Evolutionary conservation across 768 basidiomycete genomes (phyloP), one percentile per base, ranked within the genome.

Genomic region (Suillus fuscotomentosus): DNA sequence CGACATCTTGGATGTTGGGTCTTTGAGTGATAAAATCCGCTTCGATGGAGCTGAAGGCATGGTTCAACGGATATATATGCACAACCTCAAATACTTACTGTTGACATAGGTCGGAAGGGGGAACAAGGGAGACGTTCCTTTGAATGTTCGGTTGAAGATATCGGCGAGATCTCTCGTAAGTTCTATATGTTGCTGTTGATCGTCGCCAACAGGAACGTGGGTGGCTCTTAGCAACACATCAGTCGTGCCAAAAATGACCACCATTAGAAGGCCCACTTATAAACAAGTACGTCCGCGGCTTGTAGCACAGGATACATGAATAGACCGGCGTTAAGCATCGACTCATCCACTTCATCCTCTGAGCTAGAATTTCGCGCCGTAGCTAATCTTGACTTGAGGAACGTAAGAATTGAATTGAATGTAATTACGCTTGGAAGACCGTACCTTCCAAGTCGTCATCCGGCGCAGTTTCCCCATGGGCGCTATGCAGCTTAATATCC

Each of bases 381-480:
- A 13, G 89, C 91, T 5, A 96, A 78, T 65, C 91, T 87, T 11
- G 90, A 85, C 94, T 95, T 70, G 14, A 59, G 41, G 20, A 11
- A 4, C 34, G 22, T 70, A 56, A 66, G 63, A 31, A 24, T 22
- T 22, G 42, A 11, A 7, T 22, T 22, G 42, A 11, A 7, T 22
- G 39, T 14, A 42, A 17, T n/a, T 41, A 10, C 36, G 27, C 11
- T 13, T 31, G 3, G 27, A 13, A 41, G 11, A 17, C 65, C 79
- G 36, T 65, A 92, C 94, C 86, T 98, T 99, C 95, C 96, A 98
- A 0, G 94, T 95, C 5, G 95, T 98, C 97, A 98, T 97, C 50
- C 95, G 78, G 47, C 88, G 86, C 11, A 98, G 78, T 68, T 87
- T 88, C 11, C 94, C 94, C 24, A 96, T 81, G 0, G 94, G 89